Evolutionary conservation across 2,329 filamentous ascomycete species (phyloP).

Genomic region (Alternaria novae-zelandiae): DNA sequence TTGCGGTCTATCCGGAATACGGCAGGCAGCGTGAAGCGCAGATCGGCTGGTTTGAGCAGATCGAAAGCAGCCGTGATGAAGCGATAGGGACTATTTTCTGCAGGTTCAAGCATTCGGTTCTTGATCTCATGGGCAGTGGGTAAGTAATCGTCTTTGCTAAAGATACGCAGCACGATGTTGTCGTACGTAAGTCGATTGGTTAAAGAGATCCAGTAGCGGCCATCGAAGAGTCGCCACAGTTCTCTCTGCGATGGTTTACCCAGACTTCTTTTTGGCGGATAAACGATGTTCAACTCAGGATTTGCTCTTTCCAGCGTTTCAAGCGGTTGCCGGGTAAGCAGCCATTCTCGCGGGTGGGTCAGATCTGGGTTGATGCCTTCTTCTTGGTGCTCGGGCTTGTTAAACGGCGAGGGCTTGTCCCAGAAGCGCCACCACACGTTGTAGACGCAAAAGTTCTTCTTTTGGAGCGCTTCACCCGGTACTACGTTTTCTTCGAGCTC

Average conservation of each 20-base stretch:
- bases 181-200: slow-evolving; percentile 36
- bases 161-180: slow-evolving; percentile 48
- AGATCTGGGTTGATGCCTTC: slow-evolving; percentile 1
- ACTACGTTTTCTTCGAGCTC: slow-evolving; percentile 1
- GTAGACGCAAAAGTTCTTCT: slow-evolving; percentile 25
- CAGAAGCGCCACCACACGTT: slow-evolving; percentile 36
- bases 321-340: slow-evolving; percentile 36
- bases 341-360: slow-evolving; percentile 28
- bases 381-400: background rate
- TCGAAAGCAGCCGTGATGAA: slow-evolving; percentile 21
- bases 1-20: slow-evolving; percentile 24
- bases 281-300: background rate
- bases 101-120: background rate
- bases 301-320: background rate
- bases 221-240: slow-evolving; percentile 59
- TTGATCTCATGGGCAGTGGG: slow-evolving; percentile 1
- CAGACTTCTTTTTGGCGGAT: slow-evolving; percentile 9
- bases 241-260: background rate
- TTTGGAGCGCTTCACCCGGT: background rate
- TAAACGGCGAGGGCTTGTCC: slow-evolving; percentile 19
- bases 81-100: slow-evolving; percentile 4
- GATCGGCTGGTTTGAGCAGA: slow-evolving; percentile 24
- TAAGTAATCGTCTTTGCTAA: slow-evolving; percentile 26
- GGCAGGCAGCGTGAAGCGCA: slow-evolving; percentile 31
- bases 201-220: slow-evolving; percentile 63